Evolutionary conservation across 2,329 filamentous ascomycete genomes (phyloP).

Genomic region (Daldinia sp.): DNA sequence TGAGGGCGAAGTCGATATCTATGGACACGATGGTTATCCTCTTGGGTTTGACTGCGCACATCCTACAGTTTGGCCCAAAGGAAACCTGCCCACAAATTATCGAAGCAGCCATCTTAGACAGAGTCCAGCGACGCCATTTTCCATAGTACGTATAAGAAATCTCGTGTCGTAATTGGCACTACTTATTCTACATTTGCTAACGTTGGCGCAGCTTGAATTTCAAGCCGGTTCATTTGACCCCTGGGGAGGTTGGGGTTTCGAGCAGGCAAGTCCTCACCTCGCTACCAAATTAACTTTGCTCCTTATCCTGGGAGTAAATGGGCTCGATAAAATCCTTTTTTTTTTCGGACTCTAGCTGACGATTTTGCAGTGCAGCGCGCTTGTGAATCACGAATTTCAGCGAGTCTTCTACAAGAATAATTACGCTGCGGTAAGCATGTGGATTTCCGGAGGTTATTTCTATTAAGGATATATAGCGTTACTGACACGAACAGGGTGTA

Average conservation of each 20-base stretch:
- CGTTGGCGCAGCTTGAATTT: conserved; percentile 54
- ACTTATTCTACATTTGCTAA: not conserved
- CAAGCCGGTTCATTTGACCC: conserved; percentile 77
- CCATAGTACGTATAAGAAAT: conserved; percentile 12
- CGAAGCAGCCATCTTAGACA: conserved; percentile 62
- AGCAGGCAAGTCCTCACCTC: conserved; percentile 38
- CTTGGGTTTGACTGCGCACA: conserved; percentile 56
- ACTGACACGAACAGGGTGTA: conserved; percentile 53
- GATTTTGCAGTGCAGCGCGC: conserved; percentile 62
- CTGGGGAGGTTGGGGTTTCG: conserved; percentile 77
- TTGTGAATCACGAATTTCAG: conserved; percentile 78
- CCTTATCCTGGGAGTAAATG: not conserved
- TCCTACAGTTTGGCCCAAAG: conserved; percentile 65
- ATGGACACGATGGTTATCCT: conserved; percentile 54
- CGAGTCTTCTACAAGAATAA: conserved; percentile 83
- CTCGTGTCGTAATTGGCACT: too few relatives aligned
- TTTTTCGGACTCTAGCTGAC: not conserved
- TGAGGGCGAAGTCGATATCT: conserved; percentile 51
- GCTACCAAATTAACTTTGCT: not conserved
- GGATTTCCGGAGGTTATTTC: not conserved
- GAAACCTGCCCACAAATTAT: conserved; percentile 64
- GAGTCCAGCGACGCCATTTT: conserved; percentile 71
- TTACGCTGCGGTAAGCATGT: conserved; percentile 58
- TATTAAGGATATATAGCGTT: not conserved
- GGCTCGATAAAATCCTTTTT: not conserved